These are phyloP conservation scores for Gossypium schwendimanii DNA, from an alignment of 441 rosid genomes.

Conservation along the genomic window DNA sequence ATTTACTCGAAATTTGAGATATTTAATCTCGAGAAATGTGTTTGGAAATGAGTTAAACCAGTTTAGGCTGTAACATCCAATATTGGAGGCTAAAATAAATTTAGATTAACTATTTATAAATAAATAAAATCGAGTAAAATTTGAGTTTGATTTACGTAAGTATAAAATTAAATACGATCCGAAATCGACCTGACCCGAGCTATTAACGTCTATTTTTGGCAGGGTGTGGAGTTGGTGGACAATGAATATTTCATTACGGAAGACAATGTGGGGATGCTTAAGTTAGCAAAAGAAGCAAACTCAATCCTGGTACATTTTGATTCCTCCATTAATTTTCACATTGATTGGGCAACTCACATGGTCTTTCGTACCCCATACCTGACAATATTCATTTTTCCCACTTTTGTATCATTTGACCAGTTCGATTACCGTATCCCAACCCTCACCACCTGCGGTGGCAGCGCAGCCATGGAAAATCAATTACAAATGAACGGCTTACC, in stretches of 20 bases:
- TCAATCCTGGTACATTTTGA: slow-evolving; percentile 53
- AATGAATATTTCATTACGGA: slow-evolving; percentile 75
- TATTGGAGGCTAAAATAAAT: too few relatives aligned
- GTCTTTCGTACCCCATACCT: background rate
- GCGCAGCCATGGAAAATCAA: slow-evolving; percentile 45
- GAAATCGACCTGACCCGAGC: too few relatives aligned
- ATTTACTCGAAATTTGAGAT: too few relatives aligned
- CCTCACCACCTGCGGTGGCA: slow-evolving; percentile 46
- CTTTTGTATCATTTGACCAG: slow-evolving; percentile 24
- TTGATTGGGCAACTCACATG: background rate
- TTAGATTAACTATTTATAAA: too few relatives aligned
- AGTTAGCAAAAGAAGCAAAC: slow-evolving; percentile 84
- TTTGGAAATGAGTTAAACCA: too few relatives aligned
- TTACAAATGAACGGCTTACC: slow-evolving; percentile 85
- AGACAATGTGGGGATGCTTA: slow-evolving; percentile 78
- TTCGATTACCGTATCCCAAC: slow-evolving; percentile 75
- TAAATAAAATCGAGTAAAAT: too few relatives aligned
- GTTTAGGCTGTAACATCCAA: too few relatives aligned
- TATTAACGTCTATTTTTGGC: background rate
- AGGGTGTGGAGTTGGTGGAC: slow-evolving; percentile 77
- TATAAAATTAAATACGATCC: too few relatives aligned
- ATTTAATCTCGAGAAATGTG: too few relatives aligned
- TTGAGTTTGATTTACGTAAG: too few relatives aligned
- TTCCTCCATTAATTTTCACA: background rate
- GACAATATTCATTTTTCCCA: background rate